Evolutionary conservation across 768 basidiomycete genomes (phyloP), one percentile per base, ranked within the genome.

Genomic region (Trametes gibbosa): DNA sequence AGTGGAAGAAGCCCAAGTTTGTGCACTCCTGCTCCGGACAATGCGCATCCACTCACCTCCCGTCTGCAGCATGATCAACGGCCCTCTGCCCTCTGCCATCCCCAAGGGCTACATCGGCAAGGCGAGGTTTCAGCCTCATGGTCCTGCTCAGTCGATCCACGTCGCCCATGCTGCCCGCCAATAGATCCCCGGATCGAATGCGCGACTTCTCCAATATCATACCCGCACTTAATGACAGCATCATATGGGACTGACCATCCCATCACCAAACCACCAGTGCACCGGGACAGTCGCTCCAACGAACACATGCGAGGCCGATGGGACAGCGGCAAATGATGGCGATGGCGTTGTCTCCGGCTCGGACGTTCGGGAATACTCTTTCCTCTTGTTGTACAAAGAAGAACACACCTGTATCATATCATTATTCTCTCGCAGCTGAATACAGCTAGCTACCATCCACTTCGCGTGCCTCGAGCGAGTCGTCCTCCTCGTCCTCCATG

Each of bases 401-500:
- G 25, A 25, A 25, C 35, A 16, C 29, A 39, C 53, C 40, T 56
- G 55, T 56, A 56, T 50, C 25, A 48, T 56, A 56, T 58, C 47
- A 54, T 56, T 41, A 54, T 50, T 51, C 27, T 21, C 48, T 5
- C 21, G 9, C n/a, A 21, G 16, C 34, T 39, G 14, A 52, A 56
- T 27, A 41, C 39, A 21, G 23, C 41, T 51, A 66, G 23, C 59
- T 63, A 17, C 41, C 65, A 50, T 66, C 65, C 16, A 61, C 56
- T 21, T 35, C 51, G 34, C 25, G 49, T 13, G 19, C 21, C 21
- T 21, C 41, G 41, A 7, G 14, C 13, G 61, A 56, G 60, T 75
- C 76, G 21, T 64, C 65, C 9, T 71, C 70, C 24, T 81, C 83
- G 23, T 82, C 82, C 35, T 76, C 79, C 47, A 75, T 77, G 34